Evolutionary conservation across 176 grass and related monocot species (phyloP).

Genomic region (Phoenix dactylifera): DNA sequence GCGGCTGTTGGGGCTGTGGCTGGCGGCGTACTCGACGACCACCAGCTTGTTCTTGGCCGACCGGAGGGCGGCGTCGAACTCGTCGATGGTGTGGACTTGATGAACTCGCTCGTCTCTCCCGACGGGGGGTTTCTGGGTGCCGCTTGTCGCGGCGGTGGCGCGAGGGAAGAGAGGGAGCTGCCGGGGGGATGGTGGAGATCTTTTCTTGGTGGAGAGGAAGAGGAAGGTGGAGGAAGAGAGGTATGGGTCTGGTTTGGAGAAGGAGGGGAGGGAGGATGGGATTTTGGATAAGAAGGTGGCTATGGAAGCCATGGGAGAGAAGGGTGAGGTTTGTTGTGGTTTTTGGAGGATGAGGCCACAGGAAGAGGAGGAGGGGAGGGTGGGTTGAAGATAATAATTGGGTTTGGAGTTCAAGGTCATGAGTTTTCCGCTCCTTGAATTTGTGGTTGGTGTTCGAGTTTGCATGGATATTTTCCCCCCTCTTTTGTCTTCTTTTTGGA

Average conservation of each 20-base stretch:
- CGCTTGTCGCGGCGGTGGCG: constrained; percentile 2
- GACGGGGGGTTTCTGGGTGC: constrained; percentile 20
- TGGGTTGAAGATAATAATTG: background rate
- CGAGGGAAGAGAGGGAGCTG: constrained; percentile 14
- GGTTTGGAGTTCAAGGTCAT: background rate
- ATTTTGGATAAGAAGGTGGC: constrained; percentile 24
- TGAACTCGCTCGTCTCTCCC: constrained; percentile 31
- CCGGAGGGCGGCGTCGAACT: constrained; percentile 62
- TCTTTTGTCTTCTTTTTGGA: too few species aligned
- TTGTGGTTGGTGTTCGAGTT: constrained; percentile 25
- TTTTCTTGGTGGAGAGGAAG: constrained; percentile 9
- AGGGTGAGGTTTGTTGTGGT: background rate
- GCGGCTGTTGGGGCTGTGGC: constrained; percentile 51
- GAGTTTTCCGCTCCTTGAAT: background rate
- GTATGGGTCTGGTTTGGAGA: constrained; percentile 20
- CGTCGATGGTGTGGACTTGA: constrained; percentile 53
- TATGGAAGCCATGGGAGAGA: constrained; percentile 31
- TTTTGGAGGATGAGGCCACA: background rate
- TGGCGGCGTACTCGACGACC: constrained; percentile 91
- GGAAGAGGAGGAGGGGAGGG: background rate
- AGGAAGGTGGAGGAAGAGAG: constrained; percentile 4
- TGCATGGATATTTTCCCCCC: constrained; percentile 15
- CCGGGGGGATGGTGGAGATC: background rate
- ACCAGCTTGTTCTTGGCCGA: constrained; percentile 69
- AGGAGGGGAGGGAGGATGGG: too few species aligned